A percentile compares a stretch with the other conserved stretches of the same genome.
Evolutionary conservation across 2,329 filamentous ascomycete genomes (phyloP).

Genomic region (Ilyonectria robusta): DNA sequence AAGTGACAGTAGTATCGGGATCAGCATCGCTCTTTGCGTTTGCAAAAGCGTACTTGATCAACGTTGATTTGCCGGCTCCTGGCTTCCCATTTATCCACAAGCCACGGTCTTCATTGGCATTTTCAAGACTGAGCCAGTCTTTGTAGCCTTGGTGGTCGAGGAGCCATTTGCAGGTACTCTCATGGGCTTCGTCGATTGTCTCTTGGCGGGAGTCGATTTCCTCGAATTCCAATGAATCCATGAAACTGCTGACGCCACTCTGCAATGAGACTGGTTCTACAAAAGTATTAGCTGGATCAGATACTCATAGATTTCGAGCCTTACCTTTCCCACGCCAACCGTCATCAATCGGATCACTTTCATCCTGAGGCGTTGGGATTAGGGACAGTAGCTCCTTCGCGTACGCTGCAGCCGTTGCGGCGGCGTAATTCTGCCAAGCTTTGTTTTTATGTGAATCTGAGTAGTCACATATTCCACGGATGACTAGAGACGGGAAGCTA

Average conservation of each 20-base stretch:
- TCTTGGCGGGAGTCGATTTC: slow-evolving; percentile 56
- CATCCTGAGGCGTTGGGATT: too few species aligned
- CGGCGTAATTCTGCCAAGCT: too few species aligned
- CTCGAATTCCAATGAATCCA: slow-evolving; percentile 52
- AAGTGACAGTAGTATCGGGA: slow-evolving; percentile 45
- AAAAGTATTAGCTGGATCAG: too few species aligned
- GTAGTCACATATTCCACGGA: too few species aligned
- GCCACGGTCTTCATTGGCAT: slow-evolving; percentile 49
- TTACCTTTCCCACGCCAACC: too few species aligned
- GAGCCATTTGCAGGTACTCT: slow-evolving; percentile 60
- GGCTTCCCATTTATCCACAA: slow-evolving; percentile 41
- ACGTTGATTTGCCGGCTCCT: slow-evolving; percentile 37
- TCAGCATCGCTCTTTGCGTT: slow-evolving; percentile 3
- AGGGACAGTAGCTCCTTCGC: slow-evolving; percentile 29
- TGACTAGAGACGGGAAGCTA: too few species aligned
- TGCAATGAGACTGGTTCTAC: too few species aligned
- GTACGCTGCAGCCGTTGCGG: too few species aligned
- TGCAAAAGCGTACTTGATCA: slow-evolving; percentile 58
- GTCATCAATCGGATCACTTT: too few species aligned
- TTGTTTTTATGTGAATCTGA: too few species aligned
- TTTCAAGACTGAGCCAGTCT: slow-evolving; percentile 53
- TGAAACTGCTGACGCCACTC: too few species aligned
- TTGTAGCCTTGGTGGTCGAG: slow-evolving; percentile 50
- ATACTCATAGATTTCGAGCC: too few species aligned
- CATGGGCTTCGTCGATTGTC: slow-evolving; percentile 55